Base-by-base conservation (phyloP, 768 basidiomycete genomes). In the Panus rudis region DNA sequence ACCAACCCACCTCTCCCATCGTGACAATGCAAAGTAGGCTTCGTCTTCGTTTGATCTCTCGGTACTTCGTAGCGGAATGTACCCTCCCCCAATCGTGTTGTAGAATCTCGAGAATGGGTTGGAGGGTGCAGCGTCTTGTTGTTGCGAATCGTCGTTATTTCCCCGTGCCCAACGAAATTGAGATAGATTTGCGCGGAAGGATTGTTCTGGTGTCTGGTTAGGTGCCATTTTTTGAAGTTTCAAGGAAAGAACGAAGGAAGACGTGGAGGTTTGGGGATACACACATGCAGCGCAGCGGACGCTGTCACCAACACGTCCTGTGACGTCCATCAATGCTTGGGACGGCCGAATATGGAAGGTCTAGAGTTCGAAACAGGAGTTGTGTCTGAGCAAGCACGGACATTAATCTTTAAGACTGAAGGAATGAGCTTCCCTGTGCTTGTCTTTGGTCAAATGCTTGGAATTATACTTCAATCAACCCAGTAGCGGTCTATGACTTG, bases 31-130 rank as follows among this genome's bases (percentile, higher is more conserved):
- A 63, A 96, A 90, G 75, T 85, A 94, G 2, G 94, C 93, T 57
- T 97, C 92, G 53, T 98, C 94, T 61, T 99, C 93, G 62, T 91
- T 92, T 23, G 84, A 84, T 33, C 79, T 73, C 52, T 91, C 90
- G 48, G 59, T 77, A 3, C 84, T 86, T 30, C 90, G 73, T 47
- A 97, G 67, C 0, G 94, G 96, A 37, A 98, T 80, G 56, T 96
- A 96, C 50, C 84, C 81, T 11, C 83, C 83, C 7, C 86, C 86
- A 39, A 97, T 71, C 14, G 85, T 77, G 45, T 79, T 85, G 67
- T 93, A 94, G 60, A 93, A 89, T 22, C 91, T 74, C 11, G 85
- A 78, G 61, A 97, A 92, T 3, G 88, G 81, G 56, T 86, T 86
- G 3, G 65, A 61, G 1, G 65, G 54, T 28, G 65, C 53, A 23